A percentile compares a stretch with the other conserved stretches of the same genome.
Conservation (phyloP, 2,329 filamentous ascomycete species). For the Ceratocystis papillata region DNA sequence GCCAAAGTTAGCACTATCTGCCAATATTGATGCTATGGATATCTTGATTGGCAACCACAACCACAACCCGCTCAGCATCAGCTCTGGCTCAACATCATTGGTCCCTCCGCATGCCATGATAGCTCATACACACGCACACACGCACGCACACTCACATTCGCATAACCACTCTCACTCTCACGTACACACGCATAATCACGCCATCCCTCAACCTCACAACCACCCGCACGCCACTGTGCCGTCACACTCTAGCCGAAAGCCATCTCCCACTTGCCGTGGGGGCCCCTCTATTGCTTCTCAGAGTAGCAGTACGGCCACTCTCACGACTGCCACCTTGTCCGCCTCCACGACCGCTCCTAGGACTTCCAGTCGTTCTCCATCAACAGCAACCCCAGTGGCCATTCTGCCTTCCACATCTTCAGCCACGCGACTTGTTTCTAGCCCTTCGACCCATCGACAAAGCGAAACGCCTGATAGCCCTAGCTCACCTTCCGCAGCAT, state of each 20-base stretch:
- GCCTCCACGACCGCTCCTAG: background rate
- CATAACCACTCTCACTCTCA: background rate
- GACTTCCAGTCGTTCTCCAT: background rate
- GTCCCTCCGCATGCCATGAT: constrained; percentile 21
- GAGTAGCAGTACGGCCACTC: background rate
- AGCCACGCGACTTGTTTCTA: background rate
- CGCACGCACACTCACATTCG: constrained; percentile 1
- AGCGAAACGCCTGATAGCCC: background rate
- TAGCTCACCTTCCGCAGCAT: background rate
- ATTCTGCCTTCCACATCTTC: background rate
- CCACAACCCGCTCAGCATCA: constrained; percentile 11
- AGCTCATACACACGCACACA: constrained; percentile 12
- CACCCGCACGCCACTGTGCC: background rate
- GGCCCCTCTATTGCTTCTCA: constrained; percentile 2
- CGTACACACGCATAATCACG: constrained; percentile 5
- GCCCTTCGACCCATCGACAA: background rate
- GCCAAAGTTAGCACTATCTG: background rate
- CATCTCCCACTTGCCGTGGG: background rate
- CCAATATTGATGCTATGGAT: constrained; percentile 10
- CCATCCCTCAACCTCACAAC: background rate
- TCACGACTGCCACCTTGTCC: too few relatives aligned
- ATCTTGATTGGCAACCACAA: constrained; percentile 16
- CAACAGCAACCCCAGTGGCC: background rate
- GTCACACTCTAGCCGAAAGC: background rate
- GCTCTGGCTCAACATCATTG: constrained; percentile 6